A percentile compares a stretch with the other conserved stretches of the same genome.
Conservation (phyloP, 192 early-diverging fungal genomes). For the Helicostylum pulchrum region DNA sequence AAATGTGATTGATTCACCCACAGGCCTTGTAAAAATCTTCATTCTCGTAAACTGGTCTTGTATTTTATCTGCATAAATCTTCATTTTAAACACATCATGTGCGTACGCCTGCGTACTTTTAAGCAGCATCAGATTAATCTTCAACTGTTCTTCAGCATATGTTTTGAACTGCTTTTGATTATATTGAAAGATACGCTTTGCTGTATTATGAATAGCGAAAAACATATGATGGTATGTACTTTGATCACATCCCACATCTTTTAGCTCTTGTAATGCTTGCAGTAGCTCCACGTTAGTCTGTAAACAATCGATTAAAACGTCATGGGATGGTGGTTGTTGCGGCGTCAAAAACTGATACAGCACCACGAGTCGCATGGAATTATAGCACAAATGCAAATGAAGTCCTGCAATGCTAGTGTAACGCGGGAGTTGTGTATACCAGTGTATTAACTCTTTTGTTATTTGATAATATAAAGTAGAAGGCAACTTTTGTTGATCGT, state of each 20-base stretch:
- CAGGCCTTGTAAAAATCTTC: neutral
- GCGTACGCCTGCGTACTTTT: constrained; percentile 23
- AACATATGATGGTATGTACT: constrained; percentile 39
- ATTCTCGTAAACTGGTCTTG: constrained; percentile 16
- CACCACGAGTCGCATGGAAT: constrained; percentile 31
- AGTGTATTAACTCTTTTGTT: constrained; percentile 1
- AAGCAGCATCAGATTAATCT: constrained; percentile 22
- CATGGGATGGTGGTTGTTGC: neutral
- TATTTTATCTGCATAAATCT: constrained; percentile 28
- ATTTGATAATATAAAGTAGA: constrained; percentile 13
- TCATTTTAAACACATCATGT: constrained; percentile 31
- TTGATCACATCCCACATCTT: constrained; percentile 26
- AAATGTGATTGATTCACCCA: too few species aligned
- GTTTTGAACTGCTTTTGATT: neutral
- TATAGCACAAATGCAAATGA: constrained; percentile 31
- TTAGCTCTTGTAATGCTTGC: constrained; percentile 17
- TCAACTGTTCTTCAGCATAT: constrained; percentile 25
- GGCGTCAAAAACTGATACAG: constrained; percentile 34
- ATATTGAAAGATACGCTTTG: constrained; percentile 26
- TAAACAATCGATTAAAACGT: constrained; percentile 21
- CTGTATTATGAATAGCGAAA: constrained; percentile 34
- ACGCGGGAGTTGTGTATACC: constrained; percentile 7
- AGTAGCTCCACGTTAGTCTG: constrained; percentile 27
- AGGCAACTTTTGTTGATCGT: neutral
- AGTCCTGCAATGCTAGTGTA: constrained; percentile 11